Evolutionary conservation across 495 filamentous ascomycete species (phyloP).

Genomic region (Penicillium ochrochloron): DNA sequence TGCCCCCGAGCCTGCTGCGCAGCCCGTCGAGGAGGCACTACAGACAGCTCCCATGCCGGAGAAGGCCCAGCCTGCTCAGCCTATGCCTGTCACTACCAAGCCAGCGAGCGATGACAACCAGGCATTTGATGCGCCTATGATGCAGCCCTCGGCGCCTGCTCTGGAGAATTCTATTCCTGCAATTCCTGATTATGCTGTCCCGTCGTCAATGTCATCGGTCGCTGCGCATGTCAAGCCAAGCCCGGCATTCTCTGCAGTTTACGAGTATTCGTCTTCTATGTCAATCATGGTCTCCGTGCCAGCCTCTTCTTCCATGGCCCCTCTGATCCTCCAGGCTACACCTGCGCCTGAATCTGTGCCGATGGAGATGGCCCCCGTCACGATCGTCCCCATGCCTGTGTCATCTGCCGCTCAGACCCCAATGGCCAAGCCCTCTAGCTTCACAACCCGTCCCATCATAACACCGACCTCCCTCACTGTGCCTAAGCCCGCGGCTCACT

Average conservation of each 20-base stretch:
- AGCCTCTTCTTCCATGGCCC: conserved; percentile 9
- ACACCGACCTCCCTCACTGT: conserved; percentile 3
- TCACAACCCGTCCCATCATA: not conserved
- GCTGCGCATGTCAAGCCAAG: conserved; percentile 11
- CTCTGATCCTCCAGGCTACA: not conserved
- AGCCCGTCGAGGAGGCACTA: not conserved
- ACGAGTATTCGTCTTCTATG: not conserved
- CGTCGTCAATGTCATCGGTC: conserved; percentile 8
- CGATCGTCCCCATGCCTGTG: conserved; percentile 1
- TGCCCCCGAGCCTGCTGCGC: too few species aligned
- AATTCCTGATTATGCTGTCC: conserved; percentile 2
- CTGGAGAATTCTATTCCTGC: conserved; percentile 2
- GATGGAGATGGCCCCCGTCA: conserved; percentile 5
- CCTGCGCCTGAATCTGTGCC: conserved; percentile 4
- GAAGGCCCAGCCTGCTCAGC: not conserved
- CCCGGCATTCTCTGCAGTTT: not conserved
- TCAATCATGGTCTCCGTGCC: not conserved
- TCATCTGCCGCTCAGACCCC: conserved; percentile 5
- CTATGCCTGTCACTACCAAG: not conserved
- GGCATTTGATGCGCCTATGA: not conserved
- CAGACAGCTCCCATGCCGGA: not conserved
- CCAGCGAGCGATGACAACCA: not conserved
- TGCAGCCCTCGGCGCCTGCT: not conserved
- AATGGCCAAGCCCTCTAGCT: conserved; percentile 10
- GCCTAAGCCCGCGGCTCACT: not conserved